A percentile compares a stretch with the other conserved stretches of the same genome.
These are phyloP conservation scores for Zancudomyces culisetae DNA, from an alignment of 371 early-diverging fungal genomes.

Conservation along the genomic window DNA sequence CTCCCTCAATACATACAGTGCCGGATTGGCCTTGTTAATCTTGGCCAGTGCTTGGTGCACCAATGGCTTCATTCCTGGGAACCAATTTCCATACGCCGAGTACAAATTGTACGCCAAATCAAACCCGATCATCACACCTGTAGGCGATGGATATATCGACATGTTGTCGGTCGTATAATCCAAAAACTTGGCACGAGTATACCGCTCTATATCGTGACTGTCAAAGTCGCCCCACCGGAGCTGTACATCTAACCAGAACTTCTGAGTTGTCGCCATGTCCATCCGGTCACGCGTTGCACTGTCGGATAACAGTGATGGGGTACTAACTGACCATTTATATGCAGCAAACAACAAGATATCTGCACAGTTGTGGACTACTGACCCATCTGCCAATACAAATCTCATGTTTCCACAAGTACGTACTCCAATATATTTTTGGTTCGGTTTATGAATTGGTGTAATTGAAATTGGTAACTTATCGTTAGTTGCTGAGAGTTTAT, in stretches of 20 bases:
- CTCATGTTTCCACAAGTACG: conserved; percentile 25
- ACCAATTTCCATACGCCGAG: conserved; percentile 87
- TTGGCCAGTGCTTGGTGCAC: conserved; percentile 92
- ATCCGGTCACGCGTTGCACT: conserved; percentile 58
- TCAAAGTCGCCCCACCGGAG: conserved; percentile 98
- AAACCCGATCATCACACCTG: conserved; percentile 90
- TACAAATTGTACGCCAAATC: conserved; percentile 94
- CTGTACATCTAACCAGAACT: conserved; percentile 97
- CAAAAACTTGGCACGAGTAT: conserved; percentile 93
- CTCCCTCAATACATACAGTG: conserved; percentile 91
- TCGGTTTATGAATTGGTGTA: background rate
- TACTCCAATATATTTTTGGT: conserved; percentile 16
- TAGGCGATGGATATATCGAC: conserved; percentile 95
- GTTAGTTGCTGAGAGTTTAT: background rate
- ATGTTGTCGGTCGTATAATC: conserved; percentile 95
- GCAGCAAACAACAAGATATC: conserved; percentile 92
- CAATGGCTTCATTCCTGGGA: conserved; percentile 95
- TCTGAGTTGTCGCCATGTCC: conserved; percentile 88
- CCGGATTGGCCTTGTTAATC: conserved; percentile 97
- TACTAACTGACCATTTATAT: conserved; percentile 93
- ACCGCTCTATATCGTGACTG: conserved; percentile 94
- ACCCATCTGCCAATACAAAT: conserved; percentile 19
- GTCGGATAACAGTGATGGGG: conserved; percentile 72
- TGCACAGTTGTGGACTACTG: conserved; percentile 39
- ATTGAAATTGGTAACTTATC: background rate